A percentile compares a stretch with the other conserved stretches of the same genome.
These are phyloP conservation scores for Kernera saxatilis DNA, from an alignment of 345 rosid species.

Conservation along the genomic window DNA sequence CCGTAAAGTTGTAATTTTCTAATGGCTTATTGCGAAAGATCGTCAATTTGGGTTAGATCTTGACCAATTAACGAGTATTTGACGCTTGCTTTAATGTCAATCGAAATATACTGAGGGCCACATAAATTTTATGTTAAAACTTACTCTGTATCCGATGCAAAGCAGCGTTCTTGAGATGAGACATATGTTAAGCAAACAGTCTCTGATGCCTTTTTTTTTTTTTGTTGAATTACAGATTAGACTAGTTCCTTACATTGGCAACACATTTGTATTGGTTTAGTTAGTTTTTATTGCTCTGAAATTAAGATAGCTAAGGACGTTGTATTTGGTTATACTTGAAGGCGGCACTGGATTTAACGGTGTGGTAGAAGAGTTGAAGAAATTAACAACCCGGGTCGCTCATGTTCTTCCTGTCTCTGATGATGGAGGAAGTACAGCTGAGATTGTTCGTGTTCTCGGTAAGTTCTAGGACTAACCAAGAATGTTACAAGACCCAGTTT, in stretches of 20 bases:
- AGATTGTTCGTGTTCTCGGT: conserved; percentile 96
- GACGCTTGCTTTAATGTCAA: neutral
- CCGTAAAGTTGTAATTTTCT: neutral
- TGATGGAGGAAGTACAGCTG: conserved; percentile 98
- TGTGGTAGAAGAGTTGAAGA: conserved; percentile 87
- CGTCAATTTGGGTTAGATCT: neutral
- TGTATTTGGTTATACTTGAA: conserved; percentile 10
- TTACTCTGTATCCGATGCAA: neutral
- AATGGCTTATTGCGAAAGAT: neutral
- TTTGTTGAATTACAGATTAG: neutral
- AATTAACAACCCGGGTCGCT: conserved; percentile 70
- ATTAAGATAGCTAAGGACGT: neutral
- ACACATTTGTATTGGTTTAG: neutral
- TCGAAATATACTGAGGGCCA: neutral
- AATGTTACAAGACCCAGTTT: neutral
- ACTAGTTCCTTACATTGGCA: neutral
- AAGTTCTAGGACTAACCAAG: neutral
- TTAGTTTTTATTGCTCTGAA: neutral
- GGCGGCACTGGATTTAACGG: conserved; percentile 98
- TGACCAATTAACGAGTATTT: neutral
- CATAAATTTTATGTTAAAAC: no score
- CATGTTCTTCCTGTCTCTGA: conserved; percentile 96
- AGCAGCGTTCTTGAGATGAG: neutral
- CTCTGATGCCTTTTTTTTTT: neutral
- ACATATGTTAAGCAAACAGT: neutral